Evolutionary conservation across 805 yeast species (phyloP).

Genomic region (Kazachstania bromeliacearum): DNA sequence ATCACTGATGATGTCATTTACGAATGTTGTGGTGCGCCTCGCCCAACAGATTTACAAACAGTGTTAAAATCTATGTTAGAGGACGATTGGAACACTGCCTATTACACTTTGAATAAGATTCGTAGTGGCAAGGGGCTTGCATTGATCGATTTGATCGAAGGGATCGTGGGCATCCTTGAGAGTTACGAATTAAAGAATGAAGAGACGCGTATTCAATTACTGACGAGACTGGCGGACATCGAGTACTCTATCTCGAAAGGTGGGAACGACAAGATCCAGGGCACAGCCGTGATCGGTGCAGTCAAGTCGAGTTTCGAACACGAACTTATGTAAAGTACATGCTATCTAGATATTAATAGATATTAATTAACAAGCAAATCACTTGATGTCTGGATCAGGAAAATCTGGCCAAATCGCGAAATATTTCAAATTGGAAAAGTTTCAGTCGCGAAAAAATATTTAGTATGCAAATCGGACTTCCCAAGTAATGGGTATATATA

Average conservation of each 20-base stretch:
- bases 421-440: too few relatives aligned
- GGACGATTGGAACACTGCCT: constrained; percentile 82
- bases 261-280: constrained; percentile 82
- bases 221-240: constrained; percentile 70
- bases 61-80: constrained; percentile 68
- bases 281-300: constrained; percentile 83
- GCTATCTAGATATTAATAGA: constrained; percentile 10
- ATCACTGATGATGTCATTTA: constrained; percentile 71
- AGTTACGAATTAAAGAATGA: constrained; percentile 53
- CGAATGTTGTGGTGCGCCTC: constrained; percentile 94
- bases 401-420: too few relatives aligned
- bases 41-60: constrained; percentile 71
- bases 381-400: not conserved
- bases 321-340: constrained; percentile 13
- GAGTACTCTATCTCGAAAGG: constrained; percentile 90
- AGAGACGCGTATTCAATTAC: constrained; percentile 49
- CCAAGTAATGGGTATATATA: too few relatives aligned
- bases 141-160: constrained; percentile 70
- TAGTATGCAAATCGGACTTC: too few relatives aligned
- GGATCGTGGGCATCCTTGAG: constrained; percentile 62
- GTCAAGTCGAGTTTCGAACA: constrained; percentile 45
- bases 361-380: constrained; percentile 8
- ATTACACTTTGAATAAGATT: constrained; percentile 52
- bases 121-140: constrained; percentile 79
- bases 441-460: too few relatives aligned